A percentile compares a stretch with the other conserved stretches of the same genome.
These are phyloP conservation scores for Zoysia matrella DNA, from an alignment of 202 grass and related monocot genomes.

Conservation along the genomic window DNA sequence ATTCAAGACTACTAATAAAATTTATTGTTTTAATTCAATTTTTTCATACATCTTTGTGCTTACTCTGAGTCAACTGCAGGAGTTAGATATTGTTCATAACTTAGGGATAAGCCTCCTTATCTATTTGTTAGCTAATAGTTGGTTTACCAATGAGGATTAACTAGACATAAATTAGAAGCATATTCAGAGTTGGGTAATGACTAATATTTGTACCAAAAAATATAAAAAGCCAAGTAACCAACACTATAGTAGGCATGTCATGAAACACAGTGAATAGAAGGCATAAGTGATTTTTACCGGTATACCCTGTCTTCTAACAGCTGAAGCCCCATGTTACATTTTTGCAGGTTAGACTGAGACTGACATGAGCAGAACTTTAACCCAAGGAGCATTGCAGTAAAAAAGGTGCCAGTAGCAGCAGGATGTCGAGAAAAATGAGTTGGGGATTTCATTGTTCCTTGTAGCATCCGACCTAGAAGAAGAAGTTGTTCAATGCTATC, in stretches of 20 bases:
- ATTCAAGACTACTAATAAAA: neutral
- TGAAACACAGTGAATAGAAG: slow-evolving; percentile 23
- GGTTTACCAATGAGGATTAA: neutral
- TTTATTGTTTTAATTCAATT: slow-evolving; percentile 24
- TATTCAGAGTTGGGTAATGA: slow-evolving; percentile 26
- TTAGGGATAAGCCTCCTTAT: neutral
- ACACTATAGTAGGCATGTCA: slow-evolving; percentile 35
- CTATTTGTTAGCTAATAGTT: neutral
- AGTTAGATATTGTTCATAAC: neutral
- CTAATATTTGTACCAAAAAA: slow-evolving; percentile 27
- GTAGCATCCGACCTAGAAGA: slow-evolving; percentile 91
- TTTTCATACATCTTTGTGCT: neutral
- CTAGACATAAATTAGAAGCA: neutral
- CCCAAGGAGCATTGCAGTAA: slow-evolving; percentile 95
- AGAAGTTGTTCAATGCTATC: slow-evolving; percentile 98
- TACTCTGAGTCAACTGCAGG: neutral
- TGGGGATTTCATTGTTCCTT: slow-evolving; percentile 97
- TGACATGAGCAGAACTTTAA: slow-evolving; percentile 96
- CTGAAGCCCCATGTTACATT: slow-evolving; percentile 89
- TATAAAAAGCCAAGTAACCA: neutral
- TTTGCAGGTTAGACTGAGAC: slow-evolving; percentile 80
- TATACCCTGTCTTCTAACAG: slow-evolving; percentile 95
- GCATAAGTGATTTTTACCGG: slow-evolving; percentile 61
- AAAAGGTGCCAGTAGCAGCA: slow-evolving; percentile 91
- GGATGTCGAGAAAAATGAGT: slow-evolving; percentile 94